Base-by-base conservation (phyloP, 2,329 filamentous ascomycete species). In the Diplodia scrobiculata region DNA sequence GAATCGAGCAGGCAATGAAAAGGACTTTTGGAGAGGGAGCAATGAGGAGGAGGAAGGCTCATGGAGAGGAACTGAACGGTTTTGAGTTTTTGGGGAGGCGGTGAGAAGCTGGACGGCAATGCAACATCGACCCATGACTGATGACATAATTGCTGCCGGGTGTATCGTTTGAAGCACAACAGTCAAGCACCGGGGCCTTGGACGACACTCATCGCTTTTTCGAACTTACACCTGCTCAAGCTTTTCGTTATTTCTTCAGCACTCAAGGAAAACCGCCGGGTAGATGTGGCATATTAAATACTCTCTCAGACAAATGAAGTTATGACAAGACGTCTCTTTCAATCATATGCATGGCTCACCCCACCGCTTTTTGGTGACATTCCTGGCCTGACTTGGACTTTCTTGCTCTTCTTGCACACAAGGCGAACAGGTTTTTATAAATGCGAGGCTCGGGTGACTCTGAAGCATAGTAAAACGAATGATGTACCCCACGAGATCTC, bases 141-240 rank as follows among this genome's bases (percentile, higher is more conserved):
- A 62, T 50, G 55, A 60, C 41, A 60, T 60, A 60, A 60, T 60
- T 45, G 55, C 41, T 60, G 55, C 41, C 25, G 14, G 32, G 21
- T 60, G 17, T 50, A 13, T 29, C 29, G 58, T 50, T 29, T 36
- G 45, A 50, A 62, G 58, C 48, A 50, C 48, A 62, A 34, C 27
- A 21, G 27, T n/a, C 10, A 29, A 53, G 17, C 34, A 27, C 14
- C 45, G 10, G 19, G 19, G 11, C 10, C 54, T 17, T 10, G 34
- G 29, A 38, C 14, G 17, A n/a, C 21, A 25, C 21, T 5, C 6
- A 51, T 51, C 48, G 17, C 41, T 19, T 19, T 45, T n/a, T 45
- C 41, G 3, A 45, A 45, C 17, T 45, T n/a, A n/a, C 41, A 45
- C n/a, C n/a, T 19, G 6, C 41, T 45, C 17, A 19, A 19, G 41